These are phyloP conservation scores for Collybiopsis confluens DNA, from an alignment of 768 basidiomycete genomes.

Conservation along the genomic window DNA sequence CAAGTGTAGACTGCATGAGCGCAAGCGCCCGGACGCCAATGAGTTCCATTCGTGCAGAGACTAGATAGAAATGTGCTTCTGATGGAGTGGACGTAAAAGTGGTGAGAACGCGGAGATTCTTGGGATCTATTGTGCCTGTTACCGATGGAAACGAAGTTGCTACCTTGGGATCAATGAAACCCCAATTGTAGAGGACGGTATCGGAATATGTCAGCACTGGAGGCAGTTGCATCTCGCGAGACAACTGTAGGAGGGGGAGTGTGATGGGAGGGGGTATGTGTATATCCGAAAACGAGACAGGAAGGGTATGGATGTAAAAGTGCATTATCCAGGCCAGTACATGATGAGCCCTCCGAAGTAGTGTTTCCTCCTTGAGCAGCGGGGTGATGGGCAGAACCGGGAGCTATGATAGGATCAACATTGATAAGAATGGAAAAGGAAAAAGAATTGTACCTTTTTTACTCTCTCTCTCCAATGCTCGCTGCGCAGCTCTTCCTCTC, in stretches of 20 bases:
- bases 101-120: slow-evolving; percentile 46
- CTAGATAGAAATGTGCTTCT: slow-evolving; percentile 58
- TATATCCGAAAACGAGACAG: slow-evolving; percentile 39
- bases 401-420: slow-evolving; percentile 35
- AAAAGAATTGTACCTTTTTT: slow-evolving; percentile 34
- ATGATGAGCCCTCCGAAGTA: slow-evolving; percentile 68
- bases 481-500: slow-evolving; percentile 31
- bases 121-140: slow-evolving; percentile 33
- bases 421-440: slow-evolving; percentile 5
- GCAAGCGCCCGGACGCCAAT: slow-evolving; percentile 50
- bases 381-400: slow-evolving; percentile 44
- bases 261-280: slow-evolving; percentile 68
- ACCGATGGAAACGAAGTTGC: slow-evolving; percentile 22
- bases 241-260: slow-evolving; percentile 72
- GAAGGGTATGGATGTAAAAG: slow-evolving; percentile 70
- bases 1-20: slow-evolving; percentile 52
- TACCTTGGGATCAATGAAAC: slow-evolving; percentile 19
- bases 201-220: slow-evolving; percentile 90
- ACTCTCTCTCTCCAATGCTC: slow-evolving; percentile 53
- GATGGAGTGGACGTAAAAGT: slow-evolving; percentile 48
- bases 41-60: slow-evolving; percentile 56
- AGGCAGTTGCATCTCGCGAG: slow-evolving; percentile 68
- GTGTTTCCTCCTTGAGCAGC: slow-evolving; percentile 45
- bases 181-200: slow-evolving; percentile 88
- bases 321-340: slow-evolving; percentile 73